These are phyloP conservation scores for Paramecium tetraurelia DNA, from an alignment of 73 alveolate species.

Conservation along the genomic window DNA sequence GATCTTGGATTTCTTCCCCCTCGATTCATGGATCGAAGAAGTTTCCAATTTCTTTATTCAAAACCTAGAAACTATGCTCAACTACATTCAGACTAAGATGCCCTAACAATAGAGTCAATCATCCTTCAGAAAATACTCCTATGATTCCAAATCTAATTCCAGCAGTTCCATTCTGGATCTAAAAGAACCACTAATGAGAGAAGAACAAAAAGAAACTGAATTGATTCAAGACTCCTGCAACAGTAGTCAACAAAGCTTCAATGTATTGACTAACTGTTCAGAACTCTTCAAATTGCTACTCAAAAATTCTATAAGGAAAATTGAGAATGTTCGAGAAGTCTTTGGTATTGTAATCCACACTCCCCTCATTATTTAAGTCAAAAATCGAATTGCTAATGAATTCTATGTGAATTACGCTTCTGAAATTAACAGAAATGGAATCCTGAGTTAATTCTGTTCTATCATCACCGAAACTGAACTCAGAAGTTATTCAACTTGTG, in stretches of 20 bases:
- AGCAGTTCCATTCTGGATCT: background rate
- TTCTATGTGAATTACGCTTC: background rate
- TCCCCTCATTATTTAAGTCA: background rate
- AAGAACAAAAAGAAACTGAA: background rate
- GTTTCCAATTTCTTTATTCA: background rate
- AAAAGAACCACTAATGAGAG: background rate
- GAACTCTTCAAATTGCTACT: background rate
- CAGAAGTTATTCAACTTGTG: background rate
- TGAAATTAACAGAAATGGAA: background rate
- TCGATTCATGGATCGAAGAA: slow-evolving; percentile 1
- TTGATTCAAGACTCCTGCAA: background rate
- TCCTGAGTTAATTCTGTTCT: background rate
- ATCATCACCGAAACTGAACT: slow-evolving; percentile 31
- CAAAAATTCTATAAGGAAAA: background rate
- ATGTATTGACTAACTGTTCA: background rate
- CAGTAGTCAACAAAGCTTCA: background rate
- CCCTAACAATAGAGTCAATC: background rate
- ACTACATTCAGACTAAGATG: background rate
- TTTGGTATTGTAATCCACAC: background rate
- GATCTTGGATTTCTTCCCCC: slow-evolving; percentile 3
- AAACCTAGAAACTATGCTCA: background rate
- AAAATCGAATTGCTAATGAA: background rate
- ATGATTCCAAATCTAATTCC: background rate
- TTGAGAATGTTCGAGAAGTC: background rate
- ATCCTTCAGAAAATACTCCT: background rate